These are phyloP conservation scores for Orbilia blumenaviensis DNA, from an alignment of 2,329 filamentous ascomycete genomes.

Conservation along the genomic window DNA sequence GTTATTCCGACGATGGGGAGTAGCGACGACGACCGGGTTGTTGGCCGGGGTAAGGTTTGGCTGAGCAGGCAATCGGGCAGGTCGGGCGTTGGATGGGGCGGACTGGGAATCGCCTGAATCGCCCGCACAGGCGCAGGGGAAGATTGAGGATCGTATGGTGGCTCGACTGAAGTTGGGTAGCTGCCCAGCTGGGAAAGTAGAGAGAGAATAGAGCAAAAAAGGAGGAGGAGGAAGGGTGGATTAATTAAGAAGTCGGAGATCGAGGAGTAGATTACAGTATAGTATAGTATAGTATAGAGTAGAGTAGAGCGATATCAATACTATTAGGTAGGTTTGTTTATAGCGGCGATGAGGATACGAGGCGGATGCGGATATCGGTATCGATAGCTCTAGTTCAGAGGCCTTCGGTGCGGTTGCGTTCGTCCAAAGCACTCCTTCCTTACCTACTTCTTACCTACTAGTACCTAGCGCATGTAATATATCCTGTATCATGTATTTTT, in stretches of 20 bases:
- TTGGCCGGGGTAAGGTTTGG: conserved; percentile 15
- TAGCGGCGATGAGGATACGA: background rate
- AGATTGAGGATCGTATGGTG: conserved; percentile 52
- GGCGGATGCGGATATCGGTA: too few relatives aligned
- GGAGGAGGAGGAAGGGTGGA: too few relatives aligned
- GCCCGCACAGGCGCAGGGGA: conserved; percentile 51
- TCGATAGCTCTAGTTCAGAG: too few relatives aligned
- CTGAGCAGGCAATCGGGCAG: conserved; percentile 48
- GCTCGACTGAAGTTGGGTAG: conserved; percentile 20
- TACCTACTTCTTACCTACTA: too few relatives aligned
- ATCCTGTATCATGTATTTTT: too few relatives aligned
- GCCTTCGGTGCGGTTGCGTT: too few relatives aligned
- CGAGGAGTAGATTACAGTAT: too few relatives aligned
- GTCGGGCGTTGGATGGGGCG: conserved; percentile 41
- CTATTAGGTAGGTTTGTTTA: background rate
- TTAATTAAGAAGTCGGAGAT: too few relatives aligned
- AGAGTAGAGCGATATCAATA: too few relatives aligned
- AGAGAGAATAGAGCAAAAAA: too few relatives aligned
- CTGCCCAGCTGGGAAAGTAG: conserved; percentile 50
- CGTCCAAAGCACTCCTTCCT: too few relatives aligned
- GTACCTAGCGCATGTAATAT: too few relatives aligned
- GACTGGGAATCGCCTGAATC: conserved; percentile 51
- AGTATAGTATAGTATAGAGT: background rate
- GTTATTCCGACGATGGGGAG: background rate
- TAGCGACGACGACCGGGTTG: background rate